Evolutionary conservation across 75 land plant species (phyloP), one percentile per base, ranked within the genome.

Genomic region (Adiantum capillusveneris): DNA sequence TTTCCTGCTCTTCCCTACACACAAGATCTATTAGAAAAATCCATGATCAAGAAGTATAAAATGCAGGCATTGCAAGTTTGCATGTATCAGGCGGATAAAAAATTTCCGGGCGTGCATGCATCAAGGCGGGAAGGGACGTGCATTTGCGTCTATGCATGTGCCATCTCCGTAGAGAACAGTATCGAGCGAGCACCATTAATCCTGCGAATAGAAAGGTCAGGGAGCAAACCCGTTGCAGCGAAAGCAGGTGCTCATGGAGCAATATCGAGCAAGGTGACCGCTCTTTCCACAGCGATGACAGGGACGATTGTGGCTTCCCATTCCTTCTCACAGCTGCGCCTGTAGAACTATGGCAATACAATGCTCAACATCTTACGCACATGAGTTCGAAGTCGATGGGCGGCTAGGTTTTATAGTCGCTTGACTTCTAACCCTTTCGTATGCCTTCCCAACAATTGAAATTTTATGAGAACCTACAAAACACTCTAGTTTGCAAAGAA

Each of bases 171-270:
- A 37, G 16, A 14, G 14, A 41, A n/a, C 13, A 22, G 39, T 2
- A 7, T 17, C 6, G 9, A 2, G 46, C 14, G 29, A 59, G 48
- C 11, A 17, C 16, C 3, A 56, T 24, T 25, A 25, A 11, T 44
- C 25, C 41, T 2, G 26, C 34, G 6, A 43, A 11, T 0, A 49
- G 31, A 63, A 14, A 49, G 31, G 7, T 16, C 1, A 19, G 49
- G 31, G 49, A 17, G 49, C 25, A 43, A 21, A 63, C 65, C 65
- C 65, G 30, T 63, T 48, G 65, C 65, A 63, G 26, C 65, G 53
- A 29, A 63, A 63, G 54, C 65, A 63, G 31, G 65, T 63, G 31
- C 31, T 48, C 14, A 63, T 18, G 19, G 53, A 27, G 65, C 65
- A 63, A 29, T 63, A 24, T 1, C 65, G 65, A 27, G 65, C 53